Evolutionary conservation across 2,329 filamentous ascomycete genomes (phyloP).

Genomic region (Talaromyces rugulosus): DNA sequence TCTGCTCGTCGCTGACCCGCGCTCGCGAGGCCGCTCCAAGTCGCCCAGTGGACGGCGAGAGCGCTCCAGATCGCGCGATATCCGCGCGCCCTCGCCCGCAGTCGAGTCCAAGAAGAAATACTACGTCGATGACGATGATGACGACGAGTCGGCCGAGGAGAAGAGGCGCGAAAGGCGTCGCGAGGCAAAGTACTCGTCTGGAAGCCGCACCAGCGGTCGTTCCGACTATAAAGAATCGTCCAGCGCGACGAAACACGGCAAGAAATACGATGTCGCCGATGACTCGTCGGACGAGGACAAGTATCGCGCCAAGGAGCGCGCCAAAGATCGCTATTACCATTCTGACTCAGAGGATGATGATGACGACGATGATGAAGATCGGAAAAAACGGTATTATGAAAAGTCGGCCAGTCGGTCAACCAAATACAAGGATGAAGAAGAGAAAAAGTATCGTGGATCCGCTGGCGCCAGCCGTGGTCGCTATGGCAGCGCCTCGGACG

Average conservation of each 20-base stretch:
- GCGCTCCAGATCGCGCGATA: conserved; percentile 42
- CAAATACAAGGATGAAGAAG: conserved; percentile 8
- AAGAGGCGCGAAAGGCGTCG: conserved; percentile 16
- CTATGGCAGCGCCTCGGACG: conserved; percentile 19
- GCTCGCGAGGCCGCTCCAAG: conserved; percentile 42
- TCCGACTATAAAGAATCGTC: conserved; percentile 5
- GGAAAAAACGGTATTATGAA: conserved; percentile 3
- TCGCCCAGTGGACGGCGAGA: conserved; percentile 40
- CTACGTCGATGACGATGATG: conserved; percentile 25
- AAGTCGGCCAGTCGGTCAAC: conserved; percentile 4
- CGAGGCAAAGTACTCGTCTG: conserved; percentile 14
- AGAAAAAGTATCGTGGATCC: conserved; percentile 6
- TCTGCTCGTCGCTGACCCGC: conserved; percentile 37
- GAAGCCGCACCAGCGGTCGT: conserved; percentile 8
- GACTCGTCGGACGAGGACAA: conserved; percentile 19
- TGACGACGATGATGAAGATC: conserved; percentile 1
- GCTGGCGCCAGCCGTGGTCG: conserved; percentile 7
- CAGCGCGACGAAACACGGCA: neutral
- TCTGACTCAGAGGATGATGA: conserved; percentile 21
- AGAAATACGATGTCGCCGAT: conserved; percentile 22
- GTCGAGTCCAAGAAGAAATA: conserved; percentile 19
- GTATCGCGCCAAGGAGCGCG: conserved; percentile 16
- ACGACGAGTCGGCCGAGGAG: conserved; percentile 20
- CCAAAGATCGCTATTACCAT: conserved; percentile 23
- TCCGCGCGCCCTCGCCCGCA: conserved; percentile 27